Evolutionary conservation across 305 asterid genomes (phyloP).

Genomic region (Solanum chacoense): DNA sequence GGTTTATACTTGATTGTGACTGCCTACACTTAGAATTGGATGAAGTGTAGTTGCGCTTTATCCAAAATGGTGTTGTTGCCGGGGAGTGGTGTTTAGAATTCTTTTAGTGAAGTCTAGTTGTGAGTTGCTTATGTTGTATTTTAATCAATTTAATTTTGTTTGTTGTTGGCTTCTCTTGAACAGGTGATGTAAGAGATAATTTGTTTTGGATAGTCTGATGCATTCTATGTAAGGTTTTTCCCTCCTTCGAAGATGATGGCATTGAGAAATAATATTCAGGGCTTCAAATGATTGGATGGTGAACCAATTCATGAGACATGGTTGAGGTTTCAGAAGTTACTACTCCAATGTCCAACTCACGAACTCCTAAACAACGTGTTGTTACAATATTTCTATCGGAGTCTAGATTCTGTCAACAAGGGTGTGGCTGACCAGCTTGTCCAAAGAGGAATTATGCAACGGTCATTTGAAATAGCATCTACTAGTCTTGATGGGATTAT

Average conservation of each 20-base stretch:
- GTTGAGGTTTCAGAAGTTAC: background rate
- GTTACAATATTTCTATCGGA: background rate
- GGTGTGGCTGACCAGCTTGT: background rate
- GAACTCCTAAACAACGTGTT: background rate
- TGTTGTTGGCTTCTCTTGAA: background rate
- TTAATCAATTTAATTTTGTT: no score
- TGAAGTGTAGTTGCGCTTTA: background rate
- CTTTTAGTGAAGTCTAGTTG: background rate
- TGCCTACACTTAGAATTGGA: background rate
- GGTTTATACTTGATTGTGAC: background rate
- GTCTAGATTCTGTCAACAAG: background rate
- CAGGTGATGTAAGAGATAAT: background rate
- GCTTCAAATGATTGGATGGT: background rate
- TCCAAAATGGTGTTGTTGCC: background rate
- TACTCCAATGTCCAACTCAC: background rate
- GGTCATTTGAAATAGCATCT: background rate
- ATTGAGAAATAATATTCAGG: background rate
- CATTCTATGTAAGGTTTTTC: background rate
- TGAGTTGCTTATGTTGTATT: background rate
- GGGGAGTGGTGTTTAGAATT: background rate
- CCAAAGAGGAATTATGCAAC: background rate
- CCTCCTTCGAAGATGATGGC: background rate
- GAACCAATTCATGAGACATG: background rate
- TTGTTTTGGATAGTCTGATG: background rate
- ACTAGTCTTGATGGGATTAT: background rate